Evolutionary conservation across 257 asterid genomes (phyloP).

Genomic region (Solanum microdontum): DNA sequence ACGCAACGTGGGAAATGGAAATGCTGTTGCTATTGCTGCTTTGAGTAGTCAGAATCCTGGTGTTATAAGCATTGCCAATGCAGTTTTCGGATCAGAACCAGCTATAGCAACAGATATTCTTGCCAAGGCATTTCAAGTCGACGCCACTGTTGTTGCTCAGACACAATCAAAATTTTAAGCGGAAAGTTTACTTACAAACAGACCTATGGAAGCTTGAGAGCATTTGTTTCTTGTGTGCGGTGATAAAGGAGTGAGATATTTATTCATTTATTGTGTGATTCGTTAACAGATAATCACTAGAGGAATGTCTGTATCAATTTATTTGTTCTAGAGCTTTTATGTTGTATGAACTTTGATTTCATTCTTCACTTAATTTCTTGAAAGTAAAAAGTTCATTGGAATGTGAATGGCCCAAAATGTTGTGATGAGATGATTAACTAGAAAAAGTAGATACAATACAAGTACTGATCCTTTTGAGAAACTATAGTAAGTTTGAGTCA

Average conservation of each 20-base stretch:
- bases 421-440: neutral
- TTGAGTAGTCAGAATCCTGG: neutral
- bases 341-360: neutral
- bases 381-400: neutral
- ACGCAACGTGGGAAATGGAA: neutral
- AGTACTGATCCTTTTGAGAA: neutral
- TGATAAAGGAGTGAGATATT: neutral
- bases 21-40: neutral
- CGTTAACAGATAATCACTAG: neutral
- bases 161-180: neutral
- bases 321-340: neutral
- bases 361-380: neutral
- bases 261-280: neutral
- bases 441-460: neutral
- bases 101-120: neutral
- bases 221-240: neutral
- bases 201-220: neutral
- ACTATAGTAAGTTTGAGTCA: neutral
- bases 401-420: neutral
- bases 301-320: neutral
- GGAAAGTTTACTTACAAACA: neutral
- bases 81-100: neutral
- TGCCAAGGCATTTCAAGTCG: neutral
- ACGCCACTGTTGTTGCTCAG: neutral
- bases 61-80: neutral